Percentiles rank a stretch among this genome's conserved stretches.
These are phyloP conservation scores for Malassezia caprae DNA, from an alignment of 1,284 basidiomycete genomes.

Conservation along the genomic window DNA sequence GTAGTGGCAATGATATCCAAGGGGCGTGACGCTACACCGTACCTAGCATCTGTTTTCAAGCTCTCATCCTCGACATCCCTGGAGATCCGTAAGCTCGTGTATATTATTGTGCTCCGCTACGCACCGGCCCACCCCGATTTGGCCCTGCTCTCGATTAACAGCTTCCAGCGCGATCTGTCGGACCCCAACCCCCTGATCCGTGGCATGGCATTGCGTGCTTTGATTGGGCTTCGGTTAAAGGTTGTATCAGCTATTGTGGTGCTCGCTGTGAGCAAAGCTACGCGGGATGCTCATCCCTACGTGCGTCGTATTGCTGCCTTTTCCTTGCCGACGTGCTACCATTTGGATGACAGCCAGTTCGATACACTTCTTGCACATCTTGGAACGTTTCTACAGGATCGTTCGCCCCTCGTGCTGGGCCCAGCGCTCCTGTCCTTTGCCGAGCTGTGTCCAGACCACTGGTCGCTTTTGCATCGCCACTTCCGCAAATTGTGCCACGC, in stretches of 20 bases:
- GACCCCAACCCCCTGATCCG: conserved; percentile 73
- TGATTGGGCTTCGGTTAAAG: conserved; percentile 78
- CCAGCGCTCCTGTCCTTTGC: conserved; percentile 70
- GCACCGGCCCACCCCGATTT: conserved; percentile 67
- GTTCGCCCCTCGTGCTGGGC: conserved; percentile 77
- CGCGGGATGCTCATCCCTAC: conserved; percentile 79
- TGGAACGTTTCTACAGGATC: conserved; percentile 64
- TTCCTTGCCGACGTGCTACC: conserved; percentile 66
- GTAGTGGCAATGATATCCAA: conserved; percentile 64
- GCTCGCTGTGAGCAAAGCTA: conserved; percentile 79
- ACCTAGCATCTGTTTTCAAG: conserved; percentile 50
- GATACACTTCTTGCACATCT: conserved; percentile 66
- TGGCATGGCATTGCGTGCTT: conserved; percentile 87
- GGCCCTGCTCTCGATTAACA: conserved; percentile 91
- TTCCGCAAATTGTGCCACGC: conserved; percentile 74
- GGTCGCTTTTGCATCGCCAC: conserved; percentile 73
- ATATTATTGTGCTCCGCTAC: conserved; percentile 89
- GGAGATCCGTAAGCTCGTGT: conserved; percentile 91
- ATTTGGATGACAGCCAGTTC: conserved; percentile 59
- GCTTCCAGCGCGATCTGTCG: conserved; percentile 90
- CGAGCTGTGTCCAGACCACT: conserved; percentile 24
- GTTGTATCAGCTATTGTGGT: conserved; percentile 78
- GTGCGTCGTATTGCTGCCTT: conserved; percentile 83
- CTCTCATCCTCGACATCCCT: conserved; percentile 52
- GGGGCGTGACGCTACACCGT: conserved; percentile 76